A percentile compares a stretch with the other conserved stretches of the same genome.
Evolutionary conservation across 176 grass and related monocot species (phyloP).

Genomic region (Musa schizocarpa): DNA sequence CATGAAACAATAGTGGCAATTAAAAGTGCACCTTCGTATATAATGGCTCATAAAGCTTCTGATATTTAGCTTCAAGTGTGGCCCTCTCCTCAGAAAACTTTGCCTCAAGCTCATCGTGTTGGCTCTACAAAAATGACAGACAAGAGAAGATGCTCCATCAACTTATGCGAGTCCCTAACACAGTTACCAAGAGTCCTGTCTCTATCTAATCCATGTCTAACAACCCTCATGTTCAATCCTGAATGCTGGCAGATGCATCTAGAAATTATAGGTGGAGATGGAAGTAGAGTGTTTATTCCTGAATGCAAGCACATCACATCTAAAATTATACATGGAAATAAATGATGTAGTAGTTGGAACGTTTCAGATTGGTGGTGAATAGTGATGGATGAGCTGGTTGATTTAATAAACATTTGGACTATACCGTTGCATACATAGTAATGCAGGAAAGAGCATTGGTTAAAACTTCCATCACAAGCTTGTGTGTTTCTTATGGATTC

Average conservation of each 20-base stretch:
- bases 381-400: too few relatives aligned
- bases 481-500: too few relatives aligned
- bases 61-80: conserved; percentile 15
- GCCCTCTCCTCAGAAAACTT: conserved; percentile 19
- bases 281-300: background rate
- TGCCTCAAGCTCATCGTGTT: conserved; percentile 22
- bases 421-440: too few relatives aligned
- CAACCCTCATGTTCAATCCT: too few relatives aligned
- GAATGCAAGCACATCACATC: background rate
- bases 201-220: background rate
- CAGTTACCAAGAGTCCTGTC: background rate
- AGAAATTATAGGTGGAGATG: too few relatives aligned
- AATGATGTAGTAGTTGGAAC: too few relatives aligned
- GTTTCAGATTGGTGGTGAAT: too few relatives aligned
- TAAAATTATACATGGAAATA: background rate
- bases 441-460: too few relatives aligned
- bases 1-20: background rate
- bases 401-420: too few relatives aligned
- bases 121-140: background rate
- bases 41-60: conserved; percentile 15
- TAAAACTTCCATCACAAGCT: too few relatives aligned
- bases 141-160: background rate
- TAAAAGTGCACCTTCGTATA: conserved; percentile 7
- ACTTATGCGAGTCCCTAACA: background rate
- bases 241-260: too few relatives aligned